Evolutionary conservation across 768 basidiomycete species (phyloP).

Genomic region (Lepiota subincarnata): DNA sequence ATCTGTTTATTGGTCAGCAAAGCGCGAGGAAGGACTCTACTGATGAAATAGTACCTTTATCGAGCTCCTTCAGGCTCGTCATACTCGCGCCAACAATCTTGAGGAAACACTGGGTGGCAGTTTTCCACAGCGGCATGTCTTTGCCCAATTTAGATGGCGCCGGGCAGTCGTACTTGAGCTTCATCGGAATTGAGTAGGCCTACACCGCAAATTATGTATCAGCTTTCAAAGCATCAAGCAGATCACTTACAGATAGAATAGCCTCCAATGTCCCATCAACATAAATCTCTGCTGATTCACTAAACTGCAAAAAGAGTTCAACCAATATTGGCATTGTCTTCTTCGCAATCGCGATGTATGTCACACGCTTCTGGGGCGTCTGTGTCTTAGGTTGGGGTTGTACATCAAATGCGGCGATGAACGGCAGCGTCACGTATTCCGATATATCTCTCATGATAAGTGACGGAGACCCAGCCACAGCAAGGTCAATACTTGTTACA

Average conservation of each 20-base stretch:
- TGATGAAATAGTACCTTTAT: slow-evolving; percentile 35
- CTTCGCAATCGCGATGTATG: slow-evolving; percentile 89
- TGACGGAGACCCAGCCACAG: slow-evolving; percentile 58
- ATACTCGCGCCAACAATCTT: slow-evolving; percentile 67
- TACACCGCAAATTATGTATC: slow-evolving; percentile 21
- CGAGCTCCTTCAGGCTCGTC: slow-evolving; percentile 45
- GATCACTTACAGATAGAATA: slow-evolving; percentile 63
- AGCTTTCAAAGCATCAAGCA: not conserved
- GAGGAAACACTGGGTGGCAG: slow-evolving; percentile 80
- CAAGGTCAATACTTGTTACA: slow-evolving; percentile 62
- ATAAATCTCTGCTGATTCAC: slow-evolving; percentile 58
- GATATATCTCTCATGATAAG: slow-evolving; percentile 80
- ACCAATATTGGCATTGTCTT: slow-evolving; percentile 81
- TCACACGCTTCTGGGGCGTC: slow-evolving; percentile 60
- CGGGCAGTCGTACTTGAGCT: slow-evolving; percentile 94
- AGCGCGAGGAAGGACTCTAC: not conserved
- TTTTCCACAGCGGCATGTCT: slow-evolving; percentile 91
- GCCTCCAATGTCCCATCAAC: slow-evolving; percentile 80
- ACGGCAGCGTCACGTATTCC: slow-evolving; percentile 84
- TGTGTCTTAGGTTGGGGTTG: slow-evolving; percentile 37
- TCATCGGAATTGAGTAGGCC: slow-evolving; percentile 89
- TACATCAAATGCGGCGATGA: slow-evolving; percentile 72
- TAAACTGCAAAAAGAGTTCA: slow-evolving; percentile 70
- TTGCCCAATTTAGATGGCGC: slow-evolving; percentile 83
- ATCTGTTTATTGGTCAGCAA: slow-evolving; percentile 27